These are phyloP conservation scores for Nicotiana noctiflora DNA, from an alignment of 257 asterid genomes.

Conservation along the genomic window DNA sequence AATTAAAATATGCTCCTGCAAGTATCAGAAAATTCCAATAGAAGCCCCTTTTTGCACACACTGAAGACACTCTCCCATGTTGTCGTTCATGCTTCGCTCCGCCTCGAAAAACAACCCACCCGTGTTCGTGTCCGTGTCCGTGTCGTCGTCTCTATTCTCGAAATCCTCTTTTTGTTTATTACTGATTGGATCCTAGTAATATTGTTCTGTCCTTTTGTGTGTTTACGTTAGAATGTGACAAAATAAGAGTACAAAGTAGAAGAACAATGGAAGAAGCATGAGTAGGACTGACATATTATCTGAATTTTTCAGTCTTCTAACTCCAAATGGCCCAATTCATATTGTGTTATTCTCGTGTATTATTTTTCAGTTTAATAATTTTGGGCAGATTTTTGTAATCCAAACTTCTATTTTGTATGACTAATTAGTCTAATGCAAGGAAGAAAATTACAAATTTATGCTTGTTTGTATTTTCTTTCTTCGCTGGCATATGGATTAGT, in stretches of 20 bases:
- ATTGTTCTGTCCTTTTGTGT: not conserved
- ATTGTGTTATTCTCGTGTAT: not conserved
- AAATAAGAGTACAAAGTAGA: not conserved
- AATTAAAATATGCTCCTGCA: not conserved
- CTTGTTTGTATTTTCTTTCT: not conserved
- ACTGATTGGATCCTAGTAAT: not conserved
- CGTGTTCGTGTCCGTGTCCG: no score
- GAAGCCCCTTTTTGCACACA: not conserved
- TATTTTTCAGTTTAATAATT: not conserved
- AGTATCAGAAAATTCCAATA: not conserved
- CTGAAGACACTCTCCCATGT: not conserved
- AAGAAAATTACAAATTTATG: not conserved
- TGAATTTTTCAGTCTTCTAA: not conserved
- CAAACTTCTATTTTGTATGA: not conserved
- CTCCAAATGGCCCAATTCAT: not conserved
- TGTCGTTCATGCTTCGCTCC: not conserved
- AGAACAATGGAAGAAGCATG: not conserved
- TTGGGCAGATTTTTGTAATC: constrained; percentile 9
- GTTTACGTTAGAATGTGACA: not conserved
- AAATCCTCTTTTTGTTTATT: not conserved
- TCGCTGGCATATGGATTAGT: not conserved
- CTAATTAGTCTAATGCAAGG: not conserved
- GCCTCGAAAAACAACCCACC: not conserved
- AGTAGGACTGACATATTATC: not conserved
- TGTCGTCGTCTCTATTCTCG: not conserved